Percentiles rank a stretch among this genome's conserved stretches.
Conservation (phyloP, 225 moss, liverwort and hornwort species). For the Lunularia cruciata region DNA sequence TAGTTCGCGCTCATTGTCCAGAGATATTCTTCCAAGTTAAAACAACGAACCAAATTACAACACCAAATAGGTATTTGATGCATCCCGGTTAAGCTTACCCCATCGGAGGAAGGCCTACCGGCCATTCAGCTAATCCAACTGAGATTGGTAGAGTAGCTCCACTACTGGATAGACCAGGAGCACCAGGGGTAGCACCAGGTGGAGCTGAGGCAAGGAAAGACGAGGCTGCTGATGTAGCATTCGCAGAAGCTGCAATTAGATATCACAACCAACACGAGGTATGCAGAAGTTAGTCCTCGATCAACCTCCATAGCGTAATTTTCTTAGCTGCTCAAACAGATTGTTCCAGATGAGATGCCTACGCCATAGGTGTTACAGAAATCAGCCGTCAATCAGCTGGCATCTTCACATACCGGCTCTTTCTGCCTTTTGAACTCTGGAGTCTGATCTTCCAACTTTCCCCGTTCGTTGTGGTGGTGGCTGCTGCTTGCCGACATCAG, state of each 20-base stretch:
- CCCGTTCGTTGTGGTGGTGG: slow-evolving; percentile 40
- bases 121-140: slow-evolving; percentile 68
- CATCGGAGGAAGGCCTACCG: slow-evolving; percentile 49
- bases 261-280: neutral
- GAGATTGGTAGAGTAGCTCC: slow-evolving; percentile 56
- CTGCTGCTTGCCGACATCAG: slow-evolving; percentile 46
- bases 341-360: too few species aligned
- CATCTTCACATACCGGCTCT: slow-evolving; percentile 47
- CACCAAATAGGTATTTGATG: neutral
- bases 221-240: slow-evolving; percentile 36
- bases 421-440: slow-evolving; percentile 60
- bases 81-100: slow-evolving; percentile 41
- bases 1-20: neutral
- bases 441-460: slow-evolving; percentile 53
- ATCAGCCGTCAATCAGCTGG: too few species aligned
- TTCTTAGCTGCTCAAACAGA: neutral
- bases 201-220: slow-evolving; percentile 40
- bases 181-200: slow-evolving; percentile 19
- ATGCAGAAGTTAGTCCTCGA: neutral
- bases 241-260: slow-evolving; percentile 30
- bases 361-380: too few species aligned
- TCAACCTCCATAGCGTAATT: neutral
- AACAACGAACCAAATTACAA: neutral
- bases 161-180: slow-evolving; percentile 42
- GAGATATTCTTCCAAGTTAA: neutral